Conservation (phyloP, 139 green algal species). For the Micractinium conductrix region DNA sequence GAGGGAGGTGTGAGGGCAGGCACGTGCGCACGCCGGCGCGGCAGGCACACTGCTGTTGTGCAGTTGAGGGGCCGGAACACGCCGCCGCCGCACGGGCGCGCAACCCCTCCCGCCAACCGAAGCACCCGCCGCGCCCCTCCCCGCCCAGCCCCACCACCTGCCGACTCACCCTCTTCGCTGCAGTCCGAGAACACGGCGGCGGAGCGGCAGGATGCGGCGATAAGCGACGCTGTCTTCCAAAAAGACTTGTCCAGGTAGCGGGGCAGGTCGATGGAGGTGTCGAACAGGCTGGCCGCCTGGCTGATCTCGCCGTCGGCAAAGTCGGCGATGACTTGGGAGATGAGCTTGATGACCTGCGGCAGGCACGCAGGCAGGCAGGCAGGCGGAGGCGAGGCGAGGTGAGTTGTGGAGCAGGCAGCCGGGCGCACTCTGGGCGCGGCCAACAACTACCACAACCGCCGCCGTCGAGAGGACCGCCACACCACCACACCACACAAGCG, state of each 20-base stretch:
- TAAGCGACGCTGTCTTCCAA: slow-evolving; percentile 98
- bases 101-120: background rate
- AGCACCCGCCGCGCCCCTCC: too few species aligned
- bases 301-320: slow-evolving; percentile 99
- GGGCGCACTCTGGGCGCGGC: too few species aligned
- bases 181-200: slow-evolving; percentile 90
- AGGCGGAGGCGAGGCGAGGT: background rate
- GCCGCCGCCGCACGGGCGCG: too few species aligned
- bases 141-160: background rate
- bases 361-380: slow-evolving; percentile 33
- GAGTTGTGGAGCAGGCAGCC: background rate
- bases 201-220: slow-evolving; percentile 92
- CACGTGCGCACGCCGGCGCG: too few species aligned
- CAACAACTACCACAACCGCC: too few species aligned
- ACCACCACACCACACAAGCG: too few species aligned
- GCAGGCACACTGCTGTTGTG: too few species aligned
- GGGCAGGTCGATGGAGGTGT: slow-evolving; percentile 84
- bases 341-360: slow-evolving; percentile 98
- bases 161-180: slow-evolving; percentile 42
- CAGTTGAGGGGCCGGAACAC: too few species aligned
- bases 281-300: slow-evolving; percentile 87
- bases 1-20: background rate
- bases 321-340: slow-evolving; percentile 98
- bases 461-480: too few species aligned
- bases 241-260: slow-evolving; percentile 97